Conservation (phyloP, 176 grass and related monocot species). For the Bolboschoenus planiculmis region DNA sequence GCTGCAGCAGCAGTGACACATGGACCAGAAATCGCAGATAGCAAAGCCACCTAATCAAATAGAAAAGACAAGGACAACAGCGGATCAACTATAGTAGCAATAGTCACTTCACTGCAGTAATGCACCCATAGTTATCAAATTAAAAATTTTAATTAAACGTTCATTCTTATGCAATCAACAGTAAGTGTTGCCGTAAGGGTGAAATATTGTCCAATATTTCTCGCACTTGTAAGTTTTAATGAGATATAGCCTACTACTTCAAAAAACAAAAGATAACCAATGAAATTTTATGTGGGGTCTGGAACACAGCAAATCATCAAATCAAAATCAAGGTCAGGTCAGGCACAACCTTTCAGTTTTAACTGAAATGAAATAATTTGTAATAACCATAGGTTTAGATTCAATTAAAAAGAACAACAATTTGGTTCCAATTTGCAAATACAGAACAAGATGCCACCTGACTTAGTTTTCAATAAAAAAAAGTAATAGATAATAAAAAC, state of each 20-base stretch:
- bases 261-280: neutral
- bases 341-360: neutral
- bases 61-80: neutral
- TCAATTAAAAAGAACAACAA: neutral
- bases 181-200: neutral
- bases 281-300: neutral
- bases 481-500: neutral
- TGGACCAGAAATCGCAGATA: slow-evolving; percentile 52
- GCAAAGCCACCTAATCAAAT: slow-evolving; percentile 50
- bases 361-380: neutral
- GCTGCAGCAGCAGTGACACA: slow-evolving; percentile 67
- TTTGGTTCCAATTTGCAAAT: neutral
- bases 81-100: slow-evolving; percentile 20
- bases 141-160: neutral
- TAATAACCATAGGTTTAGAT: neutral
- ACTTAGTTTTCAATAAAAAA: neutral
- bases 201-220: neutral
- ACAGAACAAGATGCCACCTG: neutral
- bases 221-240: neutral
- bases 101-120: neutral
- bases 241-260: too few relatives aligned
- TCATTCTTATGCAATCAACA: neutral
- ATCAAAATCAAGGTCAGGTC: neutral
- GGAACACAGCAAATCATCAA: neutral
- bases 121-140: neutral